Percentiles rank a stretch among this genome's conserved stretches.
These are phyloP conservation scores for Ophiostoma fasciatum DNA, from an alignment of 2,329 filamentous ascomycete species.

Conservation along the genomic window DNA sequence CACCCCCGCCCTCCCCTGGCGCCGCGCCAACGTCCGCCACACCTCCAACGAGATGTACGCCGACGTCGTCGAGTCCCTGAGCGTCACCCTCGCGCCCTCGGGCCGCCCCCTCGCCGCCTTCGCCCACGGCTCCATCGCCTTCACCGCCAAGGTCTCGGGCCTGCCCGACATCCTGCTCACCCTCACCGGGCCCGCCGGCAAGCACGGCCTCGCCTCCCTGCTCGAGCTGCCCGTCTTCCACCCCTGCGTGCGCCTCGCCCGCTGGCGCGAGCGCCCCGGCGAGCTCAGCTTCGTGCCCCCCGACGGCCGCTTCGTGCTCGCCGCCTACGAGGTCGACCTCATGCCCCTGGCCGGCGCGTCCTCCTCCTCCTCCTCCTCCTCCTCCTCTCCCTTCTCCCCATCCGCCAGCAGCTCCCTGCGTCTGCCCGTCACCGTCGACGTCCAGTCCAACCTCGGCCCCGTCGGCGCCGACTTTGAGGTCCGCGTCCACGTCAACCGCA, in stretches of 20 bases:
- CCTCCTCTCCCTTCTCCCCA: conserved; percentile 12
- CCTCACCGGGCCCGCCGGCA: conserved; percentile 68
- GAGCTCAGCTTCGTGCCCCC: conserved; percentile 93
- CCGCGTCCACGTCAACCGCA: conserved; percentile 53
- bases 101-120: conserved; percentile 76
- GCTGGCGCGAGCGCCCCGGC: conserved; percentile 78
- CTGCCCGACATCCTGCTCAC: conserved; percentile 79
- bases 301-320: conserved; percentile 84
- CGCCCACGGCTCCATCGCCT: conserved; percentile 83
- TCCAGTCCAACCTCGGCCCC: conserved; percentile 64
- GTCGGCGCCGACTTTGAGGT: conserved; percentile 80
- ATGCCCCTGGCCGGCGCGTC: conserved; percentile 42
- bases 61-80: conserved; percentile 81
- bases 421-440: conserved; percentile 66
- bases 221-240: conserved; percentile 90
- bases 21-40: conserved; percentile 80
- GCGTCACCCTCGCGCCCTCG: conserved; percentile 79
- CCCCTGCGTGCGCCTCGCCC: conserved; percentile 79
- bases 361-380: background rate
- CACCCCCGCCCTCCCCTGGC: conserved; percentile 62
- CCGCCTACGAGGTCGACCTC: conserved; percentile 87
- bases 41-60: conserved; percentile 97
- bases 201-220: conserved; percentile 55
- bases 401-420: conserved; percentile 44
- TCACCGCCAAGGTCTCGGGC: conserved; percentile 88